Percentiles rank a stretch among this genome's conserved stretches.
Evolutionary conservation across 345 rosid species (phyloP).

Genomic region (Pseudoturritis turrita): DNA sequence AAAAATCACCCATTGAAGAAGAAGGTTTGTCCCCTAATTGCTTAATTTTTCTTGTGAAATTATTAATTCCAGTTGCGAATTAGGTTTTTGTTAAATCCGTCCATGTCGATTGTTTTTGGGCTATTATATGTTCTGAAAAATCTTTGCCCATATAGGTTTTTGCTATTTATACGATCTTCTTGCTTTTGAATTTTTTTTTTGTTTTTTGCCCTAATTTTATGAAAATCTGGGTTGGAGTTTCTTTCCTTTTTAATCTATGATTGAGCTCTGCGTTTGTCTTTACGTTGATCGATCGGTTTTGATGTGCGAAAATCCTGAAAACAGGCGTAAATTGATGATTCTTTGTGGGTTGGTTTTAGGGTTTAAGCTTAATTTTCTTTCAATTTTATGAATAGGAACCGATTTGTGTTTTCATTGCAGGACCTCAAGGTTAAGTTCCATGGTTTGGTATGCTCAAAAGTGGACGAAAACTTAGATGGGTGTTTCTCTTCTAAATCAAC

Average conservation of each 20-base stretch:
- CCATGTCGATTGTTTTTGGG: too few species aligned
- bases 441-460: conserved; percentile 16
- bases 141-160: conserved; percentile 2
- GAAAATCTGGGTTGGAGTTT: background rate
- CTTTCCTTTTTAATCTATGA: background rate
- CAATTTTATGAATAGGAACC: background rate
- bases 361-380: conserved; percentile 1
- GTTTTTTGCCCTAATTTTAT: background rate
- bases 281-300: background rate
- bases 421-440: background rate
- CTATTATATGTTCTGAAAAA: too few species aligned
- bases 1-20: background rate
- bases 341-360: background rate
- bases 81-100: background rate
- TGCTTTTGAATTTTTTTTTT: background rate
- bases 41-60: background rate
- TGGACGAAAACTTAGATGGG: conserved; percentile 61
- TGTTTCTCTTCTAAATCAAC: conserved; percentile 51
- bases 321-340: background rate
- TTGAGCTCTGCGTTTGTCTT: background rate
- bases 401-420: conserved; percentile 10
- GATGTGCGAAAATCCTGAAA: background rate
- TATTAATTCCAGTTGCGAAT: background rate
- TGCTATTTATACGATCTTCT: background rate
- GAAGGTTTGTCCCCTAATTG: conserved; percentile 16